Conservation (phyloP, 2,329 filamentous ascomycete genomes). For the Ophiostoma novo-ulmi region DNA sequence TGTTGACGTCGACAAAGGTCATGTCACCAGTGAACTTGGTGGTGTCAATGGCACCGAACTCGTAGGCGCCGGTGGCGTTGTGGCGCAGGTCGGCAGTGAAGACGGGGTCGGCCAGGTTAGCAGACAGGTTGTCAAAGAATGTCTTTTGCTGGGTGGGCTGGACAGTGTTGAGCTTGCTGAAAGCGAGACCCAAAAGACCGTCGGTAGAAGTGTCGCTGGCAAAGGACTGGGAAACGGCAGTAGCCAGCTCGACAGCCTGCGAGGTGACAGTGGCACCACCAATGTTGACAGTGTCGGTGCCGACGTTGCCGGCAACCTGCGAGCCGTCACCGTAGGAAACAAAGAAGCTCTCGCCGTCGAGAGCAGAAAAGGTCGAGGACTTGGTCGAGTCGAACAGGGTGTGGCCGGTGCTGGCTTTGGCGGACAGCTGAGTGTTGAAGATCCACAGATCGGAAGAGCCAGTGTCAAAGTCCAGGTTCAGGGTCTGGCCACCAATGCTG, state of each 20-base stretch:
- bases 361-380: slow-evolving; percentile 35
- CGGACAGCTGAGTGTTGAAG: slow-evolving; percentile 57
- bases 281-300: slow-evolving; percentile 61
- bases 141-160: slow-evolving; percentile 60
- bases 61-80: slow-evolving; percentile 58
- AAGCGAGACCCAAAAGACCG: slow-evolving; percentile 66
- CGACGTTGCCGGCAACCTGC: slow-evolving; percentile 58
- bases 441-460: slow-evolving; percentile 72
- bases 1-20: slow-evolving; percentile 57
- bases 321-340: slow-evolving; percentile 67
- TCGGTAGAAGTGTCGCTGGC: slow-evolving; percentile 55
- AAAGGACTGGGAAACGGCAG: slow-evolving; percentile 53
- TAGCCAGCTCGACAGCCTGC: slow-evolving; percentile 66
- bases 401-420: slow-evolving; percentile 45
- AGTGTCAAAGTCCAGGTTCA: slow-evolving; percentile 70
- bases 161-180: slow-evolving; percentile 60
- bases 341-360: slow-evolving; percentile 49
- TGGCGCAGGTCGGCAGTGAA: slow-evolving; percentile 66
- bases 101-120: slow-evolving; percentile 57
- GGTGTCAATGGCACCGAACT: slow-evolving; percentile 66
- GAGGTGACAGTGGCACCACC: slow-evolving; percentile 56
- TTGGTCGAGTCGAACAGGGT: slow-evolving; percentile 37
- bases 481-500: slow-evolving; percentile 61
- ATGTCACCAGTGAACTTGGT: slow-evolving; percentile 59
- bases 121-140: slow-evolving; percentile 65